Conservation (phyloP, 192 early-diverging fungal species). For the Pilobolus umbonatus region DNA sequence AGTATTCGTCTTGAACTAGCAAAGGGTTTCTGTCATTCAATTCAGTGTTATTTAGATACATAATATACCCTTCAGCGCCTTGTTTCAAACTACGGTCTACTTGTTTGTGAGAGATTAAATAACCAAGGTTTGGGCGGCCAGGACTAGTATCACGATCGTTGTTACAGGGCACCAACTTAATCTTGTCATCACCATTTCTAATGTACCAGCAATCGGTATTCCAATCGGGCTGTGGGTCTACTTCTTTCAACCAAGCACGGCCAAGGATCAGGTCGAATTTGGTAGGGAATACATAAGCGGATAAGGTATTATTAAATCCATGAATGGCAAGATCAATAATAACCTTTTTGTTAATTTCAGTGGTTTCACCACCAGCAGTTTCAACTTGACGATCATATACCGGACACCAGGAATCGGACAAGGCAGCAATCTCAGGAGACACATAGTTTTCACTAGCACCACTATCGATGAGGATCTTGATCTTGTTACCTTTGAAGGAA, state of each 20-base stretch:
- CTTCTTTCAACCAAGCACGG: slow-evolving; percentile 1
- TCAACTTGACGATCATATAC: background rate
- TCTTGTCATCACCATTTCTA: too few species aligned
- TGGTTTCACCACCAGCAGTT: slow-evolving; percentile 1
- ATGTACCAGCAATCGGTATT: background rate
- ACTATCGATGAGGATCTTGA: background rate
- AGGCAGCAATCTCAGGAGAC: background rate
- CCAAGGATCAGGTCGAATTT: slow-evolving; percentile 11
- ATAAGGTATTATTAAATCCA: background rate
- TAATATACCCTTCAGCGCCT: background rate
- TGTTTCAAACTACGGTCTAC: background rate
- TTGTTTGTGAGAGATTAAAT: background rate
- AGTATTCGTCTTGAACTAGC: background rate
- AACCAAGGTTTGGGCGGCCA: background rate
- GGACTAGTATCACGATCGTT: too few species aligned
- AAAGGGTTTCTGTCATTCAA: background rate
- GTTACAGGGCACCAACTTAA: too few species aligned
- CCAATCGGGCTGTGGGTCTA: slow-evolving; percentile 1
- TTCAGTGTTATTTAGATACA: background rate
- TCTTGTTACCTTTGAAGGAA: background rate
- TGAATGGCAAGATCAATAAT: background rate
- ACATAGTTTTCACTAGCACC: slow-evolving; percentile 16
- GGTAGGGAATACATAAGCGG: background rate
- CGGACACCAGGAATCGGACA: background rate
- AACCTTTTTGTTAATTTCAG: background rate